Conservation (phyloP, 257 asterid genomes). For the Primulina huaijiensis region DNA sequence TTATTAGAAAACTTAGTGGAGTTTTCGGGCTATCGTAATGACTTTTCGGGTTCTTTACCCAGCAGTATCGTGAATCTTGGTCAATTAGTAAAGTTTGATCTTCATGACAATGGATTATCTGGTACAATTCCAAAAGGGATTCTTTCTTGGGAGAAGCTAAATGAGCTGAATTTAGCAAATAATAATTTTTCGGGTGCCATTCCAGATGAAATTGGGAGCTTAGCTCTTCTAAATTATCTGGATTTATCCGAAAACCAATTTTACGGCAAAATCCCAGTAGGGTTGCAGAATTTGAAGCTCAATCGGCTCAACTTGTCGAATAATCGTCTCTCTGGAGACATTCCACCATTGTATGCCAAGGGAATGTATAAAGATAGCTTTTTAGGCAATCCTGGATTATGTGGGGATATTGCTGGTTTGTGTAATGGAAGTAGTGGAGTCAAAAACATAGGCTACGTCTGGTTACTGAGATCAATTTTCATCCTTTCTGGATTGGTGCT, state of each 20-base stretch:
- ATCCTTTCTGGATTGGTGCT: conserved; percentile 63
- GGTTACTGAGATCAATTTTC: conserved; percentile 65
- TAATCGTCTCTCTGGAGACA: conserved; percentile 76
- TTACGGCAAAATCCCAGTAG: conserved; percentile 65
- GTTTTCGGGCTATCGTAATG: conserved; percentile 57
- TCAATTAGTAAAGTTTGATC: conserved; percentile 83
- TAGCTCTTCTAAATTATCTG: conserved; percentile 78
- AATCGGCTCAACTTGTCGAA: conserved; percentile 75
- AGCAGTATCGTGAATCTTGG: conserved; percentile 68
- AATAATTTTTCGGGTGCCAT: conserved; percentile 71
- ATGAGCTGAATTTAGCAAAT: conserved; percentile 77
- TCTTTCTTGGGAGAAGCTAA: conserved; percentile 71
- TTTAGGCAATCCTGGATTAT: conserved; percentile 76
- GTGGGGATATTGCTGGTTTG: conserved; percentile 75
- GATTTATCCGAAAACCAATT: conserved; percentile 78
- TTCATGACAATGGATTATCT: conserved; percentile 61
- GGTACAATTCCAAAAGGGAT: conserved; percentile 71
- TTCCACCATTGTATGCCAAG: conserved; percentile 77
- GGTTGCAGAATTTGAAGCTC: conserved; percentile 83
- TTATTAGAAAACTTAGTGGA: conserved; percentile 61
- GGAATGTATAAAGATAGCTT: conserved; percentile 75
- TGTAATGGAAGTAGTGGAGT: conserved; percentile 51
- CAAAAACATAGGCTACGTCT: conserved; percentile 43
- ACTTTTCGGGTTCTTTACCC: conserved; percentile 71
- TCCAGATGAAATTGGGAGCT: conserved; percentile 74